phyloP scores from a whole-genome alignment of 106 monocot species.

The Platanthera guangdongensis region DNA sequence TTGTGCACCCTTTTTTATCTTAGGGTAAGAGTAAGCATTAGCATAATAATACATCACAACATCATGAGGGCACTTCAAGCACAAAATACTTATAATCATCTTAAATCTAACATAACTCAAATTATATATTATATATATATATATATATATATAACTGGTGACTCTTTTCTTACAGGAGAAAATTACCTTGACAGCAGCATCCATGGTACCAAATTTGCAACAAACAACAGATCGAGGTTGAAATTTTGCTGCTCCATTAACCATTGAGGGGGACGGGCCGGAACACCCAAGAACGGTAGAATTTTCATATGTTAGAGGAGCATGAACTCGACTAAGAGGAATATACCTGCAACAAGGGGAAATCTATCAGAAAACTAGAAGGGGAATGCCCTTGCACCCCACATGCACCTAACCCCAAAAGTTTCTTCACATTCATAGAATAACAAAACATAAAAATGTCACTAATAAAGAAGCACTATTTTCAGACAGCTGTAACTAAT shows the following conservation, averaged over 20 bases:
- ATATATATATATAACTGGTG: background rate
- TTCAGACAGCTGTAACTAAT: background rate
- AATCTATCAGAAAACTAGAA: conserved; percentile 2
- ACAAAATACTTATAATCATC: background rate
- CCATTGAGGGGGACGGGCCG: conserved; percentile 27
- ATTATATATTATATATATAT: background rate
- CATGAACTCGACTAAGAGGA: conserved; percentile 53
- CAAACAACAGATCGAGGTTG: conserved; percentile 28
- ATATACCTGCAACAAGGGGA: conserved; percentile 63
- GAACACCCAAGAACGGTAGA: conserved; percentile 31
- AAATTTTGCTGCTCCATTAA: conserved; percentile 16
- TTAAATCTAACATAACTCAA: background rate
- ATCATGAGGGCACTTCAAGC: background rate
- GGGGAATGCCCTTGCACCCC: background rate
- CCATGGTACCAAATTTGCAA: conserved; percentile 66
- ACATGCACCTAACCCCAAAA: background rate
- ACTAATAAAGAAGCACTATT: background rate
- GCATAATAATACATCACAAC: no score
- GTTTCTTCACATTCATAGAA: background rate
- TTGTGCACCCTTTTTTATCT: no score
- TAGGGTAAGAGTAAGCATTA: no score
- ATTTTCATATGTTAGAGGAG: conserved; percentile 29
- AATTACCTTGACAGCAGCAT: conserved; percentile 83
- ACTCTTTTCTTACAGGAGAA: background rate
- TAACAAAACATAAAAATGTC: background rate